Evolutionary conservation across 148 eudicot genomes (phyloP).

Genomic region (Rhododendron griersonianum): DNA sequence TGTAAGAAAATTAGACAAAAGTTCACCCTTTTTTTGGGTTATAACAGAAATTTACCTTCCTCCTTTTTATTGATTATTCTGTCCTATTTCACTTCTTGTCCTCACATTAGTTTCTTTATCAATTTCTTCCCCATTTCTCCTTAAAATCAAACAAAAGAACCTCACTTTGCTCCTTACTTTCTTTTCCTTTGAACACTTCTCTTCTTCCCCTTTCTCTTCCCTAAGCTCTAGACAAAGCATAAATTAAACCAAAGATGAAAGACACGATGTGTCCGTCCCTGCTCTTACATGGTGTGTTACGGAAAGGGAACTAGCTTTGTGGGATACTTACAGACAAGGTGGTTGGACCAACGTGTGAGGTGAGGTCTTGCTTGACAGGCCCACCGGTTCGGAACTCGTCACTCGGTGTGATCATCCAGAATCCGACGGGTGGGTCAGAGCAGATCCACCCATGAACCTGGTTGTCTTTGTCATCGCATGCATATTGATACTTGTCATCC

Average conservation of each 20-base stretch:
- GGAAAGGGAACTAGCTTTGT: not conserved
- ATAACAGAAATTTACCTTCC: not conserved
- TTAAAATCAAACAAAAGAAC: not conserved
- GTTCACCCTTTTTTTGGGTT: too few relatives aligned
- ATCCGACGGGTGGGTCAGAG: constrained; percentile 33
- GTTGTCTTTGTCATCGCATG: constrained; percentile 50
- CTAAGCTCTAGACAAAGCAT: not conserved
- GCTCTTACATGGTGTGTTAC: not conserved
- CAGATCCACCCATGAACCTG: constrained; percentile 70
- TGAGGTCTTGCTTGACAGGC: constrained; percentile 66
- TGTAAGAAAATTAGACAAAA: too few relatives aligned
- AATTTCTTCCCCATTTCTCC: not conserved
- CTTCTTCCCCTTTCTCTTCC: not conserved
- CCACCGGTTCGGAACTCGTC: constrained; percentile 57
- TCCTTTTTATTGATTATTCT: too few relatives aligned
- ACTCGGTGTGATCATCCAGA: constrained; percentile 62
- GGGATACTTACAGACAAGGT: constrained; percentile 39
- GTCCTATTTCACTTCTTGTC: not conserved
- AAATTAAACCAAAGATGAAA: not conserved
- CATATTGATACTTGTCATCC: constrained; percentile 64
- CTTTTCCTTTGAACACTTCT: not conserved
- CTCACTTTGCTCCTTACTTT: not conserved
- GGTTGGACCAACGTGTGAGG: constrained; percentile 60
- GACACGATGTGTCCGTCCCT: not conserved
- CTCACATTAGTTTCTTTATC: not conserved